These are phyloP conservation scores for Ceratocystis papillata DNA, from an alignment of 2,329 filamentous ascomycete genomes.

Conservation along the genomic window DNA sequence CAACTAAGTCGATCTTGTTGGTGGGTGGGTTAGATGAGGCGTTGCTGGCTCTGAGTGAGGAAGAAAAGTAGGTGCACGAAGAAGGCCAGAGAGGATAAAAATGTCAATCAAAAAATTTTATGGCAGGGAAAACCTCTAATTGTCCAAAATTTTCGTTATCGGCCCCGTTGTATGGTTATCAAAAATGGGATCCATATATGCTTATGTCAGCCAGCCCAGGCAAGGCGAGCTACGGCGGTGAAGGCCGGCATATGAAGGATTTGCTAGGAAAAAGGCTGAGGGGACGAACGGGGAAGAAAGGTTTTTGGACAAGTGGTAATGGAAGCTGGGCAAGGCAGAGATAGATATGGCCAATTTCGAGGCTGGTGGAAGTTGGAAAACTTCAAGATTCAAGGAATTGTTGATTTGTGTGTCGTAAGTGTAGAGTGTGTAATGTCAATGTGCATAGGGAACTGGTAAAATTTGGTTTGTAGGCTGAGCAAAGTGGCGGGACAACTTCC, in stretches of 20 bases:
- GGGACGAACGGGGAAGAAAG: not conserved
- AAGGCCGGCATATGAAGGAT: not conserved
- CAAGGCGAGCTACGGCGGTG: not conserved
- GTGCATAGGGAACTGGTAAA: not conserved
- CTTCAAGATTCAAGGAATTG: too few species aligned
- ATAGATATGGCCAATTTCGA: too few species aligned
- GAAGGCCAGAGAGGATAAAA: constrained; percentile 22
- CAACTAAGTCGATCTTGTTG: constrained; percentile 22
- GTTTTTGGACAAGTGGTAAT: too few species aligned
- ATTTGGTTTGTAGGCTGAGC: not conserved
- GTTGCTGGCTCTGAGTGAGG: constrained; percentile 19
- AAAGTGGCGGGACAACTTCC: not conserved
- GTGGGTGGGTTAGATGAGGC: constrained; percentile 16
- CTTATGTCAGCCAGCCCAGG: constrained; percentile 22
- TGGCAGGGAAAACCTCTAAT: constrained; percentile 24
- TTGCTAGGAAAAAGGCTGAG: not conserved
- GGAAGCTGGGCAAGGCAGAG: not conserved
- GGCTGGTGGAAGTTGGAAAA: not conserved
- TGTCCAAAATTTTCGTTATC: constrained; percentile 25
- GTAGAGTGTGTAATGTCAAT: not conserved
- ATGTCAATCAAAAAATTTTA: constrained; percentile 25
- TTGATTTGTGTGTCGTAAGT: not conserved
- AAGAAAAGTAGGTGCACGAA: constrained; percentile 20
- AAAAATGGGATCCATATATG: constrained; percentile 21
- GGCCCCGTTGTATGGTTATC: constrained; percentile 24